A percentile compares a stretch with the other conserved stretches of the same genome.
These are phyloP conservation scores for Gillenia trifoliata DNA, from an alignment of 306 rosid species.

Conservation along the genomic window DNA sequence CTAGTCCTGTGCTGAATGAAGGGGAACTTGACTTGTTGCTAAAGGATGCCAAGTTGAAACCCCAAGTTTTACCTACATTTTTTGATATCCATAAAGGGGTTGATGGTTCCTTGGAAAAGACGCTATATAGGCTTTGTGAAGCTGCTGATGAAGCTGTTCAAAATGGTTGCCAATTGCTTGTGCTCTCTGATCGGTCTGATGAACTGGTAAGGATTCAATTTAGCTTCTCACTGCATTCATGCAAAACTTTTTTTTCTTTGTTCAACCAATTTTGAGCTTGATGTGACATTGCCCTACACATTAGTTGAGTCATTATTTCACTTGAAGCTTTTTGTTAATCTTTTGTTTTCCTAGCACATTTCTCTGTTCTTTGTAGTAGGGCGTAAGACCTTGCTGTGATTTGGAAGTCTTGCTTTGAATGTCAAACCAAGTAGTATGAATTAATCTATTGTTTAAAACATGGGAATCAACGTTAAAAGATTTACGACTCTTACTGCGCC, in stretches of 20 bases:
- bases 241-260: neutral
- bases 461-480: neutral
- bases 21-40: conserved; percentile 84
- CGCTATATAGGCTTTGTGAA: conserved; percentile 71
- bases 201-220: conserved; percentile 54
- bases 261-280: neutral
- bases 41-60: conserved; percentile 65
- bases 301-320: neutral
- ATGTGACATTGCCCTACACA: neutral
- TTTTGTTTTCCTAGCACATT: neutral
- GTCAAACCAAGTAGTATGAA: neutral
- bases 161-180: conserved; percentile 87
- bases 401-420: neutral
- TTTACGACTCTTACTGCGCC: neutral
- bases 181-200: conserved; percentile 92
- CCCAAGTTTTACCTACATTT: conserved; percentile 77
- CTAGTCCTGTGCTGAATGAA: conserved; percentile 94
- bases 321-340: neutral
- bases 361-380: neutral
- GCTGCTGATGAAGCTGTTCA: conserved; percentile 99
- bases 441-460: neutral
- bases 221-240: conserved; percentile 7
- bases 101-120: conserved; percentile 89
- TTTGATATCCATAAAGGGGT: conserved; percentile 85
- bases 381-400: neutral